These are phyloP conservation scores for Ustilago xerochloae DNA, from an alignment of 1,284 basidiomycete species.

Conservation along the genomic window DNA sequence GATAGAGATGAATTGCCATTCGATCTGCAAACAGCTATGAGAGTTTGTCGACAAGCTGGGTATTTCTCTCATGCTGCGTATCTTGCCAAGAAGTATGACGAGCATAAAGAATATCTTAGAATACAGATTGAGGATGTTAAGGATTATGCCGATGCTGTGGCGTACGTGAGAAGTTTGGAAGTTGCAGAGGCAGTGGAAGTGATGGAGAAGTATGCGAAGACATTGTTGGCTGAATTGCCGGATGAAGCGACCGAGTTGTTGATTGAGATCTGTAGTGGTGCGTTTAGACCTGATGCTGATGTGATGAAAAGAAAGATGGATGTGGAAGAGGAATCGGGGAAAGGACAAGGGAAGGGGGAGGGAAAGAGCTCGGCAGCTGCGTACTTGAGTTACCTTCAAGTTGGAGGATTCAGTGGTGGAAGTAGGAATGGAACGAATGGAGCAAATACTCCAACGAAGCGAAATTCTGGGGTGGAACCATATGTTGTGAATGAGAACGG, in stretches of 20 bases:
- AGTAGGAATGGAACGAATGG: conserved; percentile 13
- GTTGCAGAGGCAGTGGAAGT: conserved; percentile 73
- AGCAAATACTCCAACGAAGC: conserved; percentile 18
- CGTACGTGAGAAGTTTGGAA: conserved; percentile 82
- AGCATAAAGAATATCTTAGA: conserved; percentile 90
- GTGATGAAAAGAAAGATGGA: background rate
- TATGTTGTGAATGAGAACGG: conserved; percentile 17
- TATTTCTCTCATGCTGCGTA: conserved; percentile 96
- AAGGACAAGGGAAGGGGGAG: conserved; percentile 5
- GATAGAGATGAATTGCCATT: conserved; percentile 80
- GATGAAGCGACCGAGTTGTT: conserved; percentile 88
- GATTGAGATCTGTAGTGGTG: conserved; percentile 88
- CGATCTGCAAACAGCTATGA: conserved; percentile 94
- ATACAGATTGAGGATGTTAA: conserved; percentile 94
- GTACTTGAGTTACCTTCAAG: conserved; percentile 53
- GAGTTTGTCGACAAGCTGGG: conserved; percentile 93
- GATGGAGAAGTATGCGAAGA: conserved; percentile 67
- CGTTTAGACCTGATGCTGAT: conserved; percentile 38
- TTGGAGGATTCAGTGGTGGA: conserved; percentile 47
- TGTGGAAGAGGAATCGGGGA: background rate
- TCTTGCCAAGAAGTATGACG: conserved; percentile 87
- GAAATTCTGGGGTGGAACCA: conserved; percentile 39
- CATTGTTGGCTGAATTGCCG: conserved; percentile 81
- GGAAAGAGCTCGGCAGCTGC: conserved; percentile 36
- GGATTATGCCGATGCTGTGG: conserved; percentile 83